Base-by-base conservation (phyloP, 1,284 basidiomycete genomes). In the Somion occarium region DNA sequence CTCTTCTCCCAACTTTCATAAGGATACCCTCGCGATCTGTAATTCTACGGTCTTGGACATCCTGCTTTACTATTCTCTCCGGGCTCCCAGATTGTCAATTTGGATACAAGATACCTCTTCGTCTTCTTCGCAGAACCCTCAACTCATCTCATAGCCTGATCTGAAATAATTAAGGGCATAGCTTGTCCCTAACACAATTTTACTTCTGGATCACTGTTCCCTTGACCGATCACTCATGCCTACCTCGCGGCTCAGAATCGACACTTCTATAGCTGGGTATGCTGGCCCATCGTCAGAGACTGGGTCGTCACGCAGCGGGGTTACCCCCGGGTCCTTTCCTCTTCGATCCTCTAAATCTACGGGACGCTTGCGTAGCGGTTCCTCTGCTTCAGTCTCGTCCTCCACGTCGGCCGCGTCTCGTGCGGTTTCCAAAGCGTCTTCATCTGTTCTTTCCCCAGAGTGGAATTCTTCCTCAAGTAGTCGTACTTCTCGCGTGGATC, bases 181-280 rank as follows among this genome's bases (percentile, higher is more conserved):
- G 15, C 30, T 7, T 34, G 7, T 34, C 7, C 15, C 30, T 34
- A n/a, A 15, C 30, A 34, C 30, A 15, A 7, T 7, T 34, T 34
- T 34, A 15, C 30, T 7, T 34, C 30, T 7, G 30, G 30, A 15
- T 15, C 30, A 34, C 15, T 15, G 30, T 34, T 7, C 30, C 30
- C 30, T 34, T 15, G 30, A 15, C 30, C 30, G 9, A 24, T 38
- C 42, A 53, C 58, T n/a, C 55, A 72, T 74, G 70, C 64, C 69
- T 54, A 59, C 67, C 46, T 64, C 73, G 51, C 70, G 66, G 50
- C 74, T 78, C 44, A 67, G 70, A 51, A 75, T 79, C 56, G 74
- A 77, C 55, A 78, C 76, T 46, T 73, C 70, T 27, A 58, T 70
- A 39, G 66, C 64, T 38, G 61, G 62, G 39, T 61, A 54, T 26